Percentiles rank a stretch among this genome's conserved stretches.
phyloP scores from a whole-genome alignment of 2,329 filamentous ascomycete species.

The Alternaria sp. region DNA sequence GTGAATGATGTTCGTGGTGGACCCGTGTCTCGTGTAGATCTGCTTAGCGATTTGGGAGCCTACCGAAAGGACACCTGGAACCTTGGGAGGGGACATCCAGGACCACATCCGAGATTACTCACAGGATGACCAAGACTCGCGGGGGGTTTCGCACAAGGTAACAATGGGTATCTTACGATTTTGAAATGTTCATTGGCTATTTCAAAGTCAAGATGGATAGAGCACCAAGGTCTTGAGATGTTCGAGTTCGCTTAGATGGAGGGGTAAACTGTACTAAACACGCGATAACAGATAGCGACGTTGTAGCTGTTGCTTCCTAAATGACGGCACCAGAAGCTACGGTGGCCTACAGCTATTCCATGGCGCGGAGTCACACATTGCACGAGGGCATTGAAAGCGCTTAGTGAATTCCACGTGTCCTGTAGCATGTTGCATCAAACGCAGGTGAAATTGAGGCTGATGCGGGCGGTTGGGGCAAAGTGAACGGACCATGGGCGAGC shows the following conservation, averaged over 20 bases:
- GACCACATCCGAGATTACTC: background rate
- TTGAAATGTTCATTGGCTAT: background rate
- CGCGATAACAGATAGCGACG: constrained; percentile 9
- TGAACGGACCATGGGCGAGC: constrained; percentile 31
- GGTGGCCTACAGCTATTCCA: constrained; percentile 9
- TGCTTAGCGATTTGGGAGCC: constrained; percentile 5
- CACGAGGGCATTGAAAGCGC: background rate
- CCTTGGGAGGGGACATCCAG: background rate
- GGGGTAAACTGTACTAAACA: constrained; percentile 10
- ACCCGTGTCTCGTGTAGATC: constrained; percentile 7
- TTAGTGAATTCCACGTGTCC: constrained; percentile 42
- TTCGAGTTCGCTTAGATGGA: constrained; percentile 16
- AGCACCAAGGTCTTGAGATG: background rate
- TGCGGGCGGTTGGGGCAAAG: constrained; percentile 30
- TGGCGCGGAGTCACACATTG: constrained; percentile 8
- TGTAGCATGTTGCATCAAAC: constrained; percentile 37
- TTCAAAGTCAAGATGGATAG: background rate
- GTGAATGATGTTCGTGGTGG: constrained; percentile 4
- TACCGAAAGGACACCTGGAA: constrained; percentile 17
- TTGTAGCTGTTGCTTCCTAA: background rate
- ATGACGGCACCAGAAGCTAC: background rate
- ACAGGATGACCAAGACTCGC: background rate
- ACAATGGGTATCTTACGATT: background rate
- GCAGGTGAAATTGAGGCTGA: constrained; percentile 42
- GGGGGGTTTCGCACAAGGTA: background rate